These are phyloP conservation scores for Phytophthora syringae DNA, from an alignment of 352 stramenopile species.

Conservation along the genomic window DNA sequence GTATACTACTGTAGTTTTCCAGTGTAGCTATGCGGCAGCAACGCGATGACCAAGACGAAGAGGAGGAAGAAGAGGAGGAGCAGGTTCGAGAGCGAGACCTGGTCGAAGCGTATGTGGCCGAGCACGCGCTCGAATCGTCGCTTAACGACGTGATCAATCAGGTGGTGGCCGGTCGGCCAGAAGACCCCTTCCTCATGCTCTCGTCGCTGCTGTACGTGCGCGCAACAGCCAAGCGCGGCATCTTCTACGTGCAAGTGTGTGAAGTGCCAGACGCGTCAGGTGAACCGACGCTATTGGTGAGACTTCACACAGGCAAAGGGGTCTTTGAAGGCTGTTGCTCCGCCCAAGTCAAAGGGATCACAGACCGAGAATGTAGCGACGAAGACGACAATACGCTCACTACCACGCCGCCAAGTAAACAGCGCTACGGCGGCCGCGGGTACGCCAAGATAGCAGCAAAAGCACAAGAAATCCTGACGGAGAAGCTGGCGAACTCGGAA, in stretches of 20 bases:
- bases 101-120: conserved; percentile 74
- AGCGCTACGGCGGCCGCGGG: conserved; percentile 48
- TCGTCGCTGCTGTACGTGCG: conserved; percentile 64
- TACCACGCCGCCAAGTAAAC: conserved; percentile 36
- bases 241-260: conserved; percentile 68
- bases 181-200: conserved; percentile 76
- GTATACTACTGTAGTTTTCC: not conserved
- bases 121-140: conserved; percentile 70
- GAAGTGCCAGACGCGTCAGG: conserved; percentile 57
- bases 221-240: conserved; percentile 67
- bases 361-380: conserved; percentile 31
- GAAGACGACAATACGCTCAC: not conserved
- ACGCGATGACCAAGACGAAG: conserved; percentile 24
- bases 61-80: conserved; percentile 38
- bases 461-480: conserved; percentile 43
- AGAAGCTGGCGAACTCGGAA: conserved; percentile 50
- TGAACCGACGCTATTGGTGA: conserved; percentile 52
- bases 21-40: conserved; percentile 24
- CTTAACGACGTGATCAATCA: conserved; percentile 81
- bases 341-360: conserved; percentile 38
- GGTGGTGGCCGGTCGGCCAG: conserved; percentile 64
- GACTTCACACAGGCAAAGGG: conserved; percentile 72
- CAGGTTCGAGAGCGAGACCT: conserved; percentile 69
- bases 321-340: conserved; percentile 65
- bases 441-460: conserved; percentile 44